These are phyloP conservation scores for Xylaria telfairii DNA, from an alignment of 495 filamentous ascomycete species.

Conservation along the genomic window DNA sequence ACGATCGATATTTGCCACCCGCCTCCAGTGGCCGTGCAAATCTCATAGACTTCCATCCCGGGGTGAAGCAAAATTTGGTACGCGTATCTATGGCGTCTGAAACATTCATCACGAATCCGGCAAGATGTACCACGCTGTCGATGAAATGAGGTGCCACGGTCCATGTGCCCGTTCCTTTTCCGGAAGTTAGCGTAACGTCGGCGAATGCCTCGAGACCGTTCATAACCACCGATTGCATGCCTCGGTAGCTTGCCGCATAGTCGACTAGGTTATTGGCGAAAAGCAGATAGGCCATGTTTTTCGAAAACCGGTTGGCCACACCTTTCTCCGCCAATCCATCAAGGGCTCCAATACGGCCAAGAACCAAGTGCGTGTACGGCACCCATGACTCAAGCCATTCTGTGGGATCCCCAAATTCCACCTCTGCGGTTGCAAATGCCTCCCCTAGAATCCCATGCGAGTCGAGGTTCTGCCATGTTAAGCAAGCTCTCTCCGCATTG, in stretches of 20 bases:
- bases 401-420: too few species aligned
- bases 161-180: slow-evolving; percentile 37
- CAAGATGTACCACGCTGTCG: slow-evolving; percentile 59
- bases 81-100: slow-evolving; percentile 60
- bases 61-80: slow-evolving; percentile 44
- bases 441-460: too few species aligned
- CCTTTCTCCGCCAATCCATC: slow-evolving; percentile 38
- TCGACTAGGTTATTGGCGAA: slow-evolving; percentile 63
- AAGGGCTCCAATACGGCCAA: slow-evolving; percentile 44
- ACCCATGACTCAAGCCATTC: slow-evolving; percentile 47
- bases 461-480: slow-evolving; percentile 37
- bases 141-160: slow-evolving; percentile 64
- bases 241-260: slow-evolving; percentile 63
- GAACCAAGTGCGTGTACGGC: slow-evolving; percentile 50
- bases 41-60: slow-evolving; percentile 43
- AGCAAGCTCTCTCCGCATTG: too few species aligned
- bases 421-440: too few species aligned
- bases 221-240: slow-evolving; percentile 67
- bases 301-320: slow-evolving; percentile 52
- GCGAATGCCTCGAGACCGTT: slow-evolving; percentile 57
- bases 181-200: slow-evolving; percentile 41
- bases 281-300: slow-evolving; percentile 66
- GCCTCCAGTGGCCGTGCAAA: slow-evolving; percentile 39
- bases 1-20: slow-evolving; percentile 43
- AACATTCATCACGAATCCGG: slow-evolving; percentile 72